phyloP scores from a whole-genome alignment of 2,329 filamentous ascomycete species.

The Claviceps digitariae region DNA sequence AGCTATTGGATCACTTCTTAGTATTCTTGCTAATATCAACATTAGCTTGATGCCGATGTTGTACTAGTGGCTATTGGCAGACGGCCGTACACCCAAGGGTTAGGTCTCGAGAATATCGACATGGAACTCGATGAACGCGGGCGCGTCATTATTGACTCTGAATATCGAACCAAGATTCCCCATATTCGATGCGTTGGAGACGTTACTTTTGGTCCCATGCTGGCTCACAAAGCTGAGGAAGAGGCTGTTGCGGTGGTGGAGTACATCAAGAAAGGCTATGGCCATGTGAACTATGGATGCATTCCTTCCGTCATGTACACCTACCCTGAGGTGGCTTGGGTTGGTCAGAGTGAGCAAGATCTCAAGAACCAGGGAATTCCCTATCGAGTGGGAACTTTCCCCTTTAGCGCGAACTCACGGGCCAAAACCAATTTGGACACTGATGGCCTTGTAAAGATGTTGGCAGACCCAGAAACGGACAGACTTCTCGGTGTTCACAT shows the following conservation, averaged over 20 bases:
- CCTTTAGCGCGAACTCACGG: constrained; percentile 94
- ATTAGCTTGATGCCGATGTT: constrained; percentile 82
- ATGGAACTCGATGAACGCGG: constrained; percentile 86
- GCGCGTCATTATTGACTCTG: constrained; percentile 91
- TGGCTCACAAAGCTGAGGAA: constrained; percentile 98
- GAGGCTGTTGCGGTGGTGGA: constrained; percentile 90
- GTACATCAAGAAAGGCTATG: constrained; percentile 95
- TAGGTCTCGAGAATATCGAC: constrained; percentile 88
- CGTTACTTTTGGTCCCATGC: constrained; percentile 94
- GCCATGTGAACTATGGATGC: constrained; percentile 96
- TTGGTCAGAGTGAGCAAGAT: constrained; percentile 93
- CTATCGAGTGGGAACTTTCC: constrained; percentile 89
- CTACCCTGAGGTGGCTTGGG: constrained; percentile 96
- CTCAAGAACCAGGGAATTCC: constrained; percentile 80
- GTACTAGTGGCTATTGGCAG: constrained; percentile 95
- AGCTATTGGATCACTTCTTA: background rate
- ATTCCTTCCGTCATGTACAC: constrained; percentile 99
- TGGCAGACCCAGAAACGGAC: constrained; percentile 92
- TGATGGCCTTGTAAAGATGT: constrained; percentile 93
- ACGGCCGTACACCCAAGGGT: constrained; percentile 81
- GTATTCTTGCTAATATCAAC: constrained; percentile 10
- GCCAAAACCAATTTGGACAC: constrained; percentile 98
- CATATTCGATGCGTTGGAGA: constrained; percentile 97
- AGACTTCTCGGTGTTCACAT: constrained; percentile 93
- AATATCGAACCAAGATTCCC: constrained; percentile 94